Base-by-base conservation (phyloP, 192 early-diverging fungal species). In the Entomortierella beljakovae region DNA sequence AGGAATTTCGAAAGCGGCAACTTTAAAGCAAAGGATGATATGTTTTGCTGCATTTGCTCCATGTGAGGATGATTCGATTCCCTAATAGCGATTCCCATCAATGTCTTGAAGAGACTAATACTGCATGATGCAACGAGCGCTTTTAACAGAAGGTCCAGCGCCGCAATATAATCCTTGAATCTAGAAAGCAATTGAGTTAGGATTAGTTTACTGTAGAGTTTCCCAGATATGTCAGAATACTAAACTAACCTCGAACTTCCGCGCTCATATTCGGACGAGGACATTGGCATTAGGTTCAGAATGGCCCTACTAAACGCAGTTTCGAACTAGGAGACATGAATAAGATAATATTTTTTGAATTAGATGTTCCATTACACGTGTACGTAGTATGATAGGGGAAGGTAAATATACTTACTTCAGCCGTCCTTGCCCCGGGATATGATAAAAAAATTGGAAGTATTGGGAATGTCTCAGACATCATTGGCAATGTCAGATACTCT, bases 31-130 rank as follows among this genome's bases (percentile, higher is more conserved):
- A 82, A 85, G 7, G 65, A 71, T 0, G 73, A 55, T 6, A 85
- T 67, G 49, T 46, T 48, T 15, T 60, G 61, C 11, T 80, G 73
- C 37, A 88, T 81, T 20, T 64, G 71, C 46, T 81, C 67, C 37
- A 66, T 75, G 37, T 88, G 70, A 2, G 81, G 54, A 54, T 92
- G 87, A 7, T 88, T 79, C 2, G 77, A 61, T 29, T 90, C 85
- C 33, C 87, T 81, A 40, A 89, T 84, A 20, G 92, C 67, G 23
- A 89, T 81, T 4, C 82, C 71, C 34, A 89, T 69, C 16, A 92
- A 65, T 1, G 80, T 53, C 52, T 85, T 85, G 50, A 89, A 86
- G 5, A 93, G 32, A n/a, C 50, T 63, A 9, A 68, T 61, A 32
- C 71, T 82, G 31, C 77, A 70, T 1, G 85, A 74, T 2, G 55